These are phyloP conservation scores for Skeletonema grethae DNA, from an alignment of 108 stramenopile species.

Conservation along the genomic window DNA sequence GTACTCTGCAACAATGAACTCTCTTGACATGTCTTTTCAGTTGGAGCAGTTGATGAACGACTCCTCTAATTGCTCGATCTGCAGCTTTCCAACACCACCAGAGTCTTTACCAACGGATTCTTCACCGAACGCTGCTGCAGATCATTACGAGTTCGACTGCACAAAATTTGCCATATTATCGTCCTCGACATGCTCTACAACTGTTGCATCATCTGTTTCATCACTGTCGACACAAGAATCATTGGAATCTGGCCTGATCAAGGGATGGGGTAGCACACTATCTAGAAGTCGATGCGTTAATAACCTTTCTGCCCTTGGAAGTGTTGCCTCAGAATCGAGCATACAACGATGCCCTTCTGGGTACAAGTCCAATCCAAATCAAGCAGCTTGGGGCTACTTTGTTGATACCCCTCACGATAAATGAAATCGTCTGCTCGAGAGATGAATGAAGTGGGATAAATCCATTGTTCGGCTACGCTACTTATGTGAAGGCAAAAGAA, in stretches of 20 bases:
- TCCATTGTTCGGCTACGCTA: background rate
- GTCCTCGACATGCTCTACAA: background rate
- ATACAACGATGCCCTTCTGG: background rate
- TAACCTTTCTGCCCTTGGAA: slow-evolving; percentile 10
- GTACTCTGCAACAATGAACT: background rate
- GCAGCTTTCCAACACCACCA: background rate
- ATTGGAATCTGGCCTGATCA: background rate
- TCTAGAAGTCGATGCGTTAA: slow-evolving; percentile 8
- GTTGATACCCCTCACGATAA: background rate
- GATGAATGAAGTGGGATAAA: background rate
- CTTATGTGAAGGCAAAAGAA: background rate
- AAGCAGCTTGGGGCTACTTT: background rate
- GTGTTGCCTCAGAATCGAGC: slow-evolving; percentile 7
- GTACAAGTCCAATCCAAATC: background rate
- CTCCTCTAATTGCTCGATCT: background rate
- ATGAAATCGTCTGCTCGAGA: background rate
- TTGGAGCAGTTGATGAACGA: background rate
- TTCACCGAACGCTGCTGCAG: background rate
- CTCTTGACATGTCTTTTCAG: background rate
- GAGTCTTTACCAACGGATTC: background rate
- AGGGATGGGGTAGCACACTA: slow-evolving; percentile 9
- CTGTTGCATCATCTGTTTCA: background rate
- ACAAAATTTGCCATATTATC: background rate
- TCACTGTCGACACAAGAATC: background rate
- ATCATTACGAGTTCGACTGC: background rate